Conservation (phyloP, 495 filamentous ascomycete genomes). For the Hyaloscypha bicolor region DNA sequence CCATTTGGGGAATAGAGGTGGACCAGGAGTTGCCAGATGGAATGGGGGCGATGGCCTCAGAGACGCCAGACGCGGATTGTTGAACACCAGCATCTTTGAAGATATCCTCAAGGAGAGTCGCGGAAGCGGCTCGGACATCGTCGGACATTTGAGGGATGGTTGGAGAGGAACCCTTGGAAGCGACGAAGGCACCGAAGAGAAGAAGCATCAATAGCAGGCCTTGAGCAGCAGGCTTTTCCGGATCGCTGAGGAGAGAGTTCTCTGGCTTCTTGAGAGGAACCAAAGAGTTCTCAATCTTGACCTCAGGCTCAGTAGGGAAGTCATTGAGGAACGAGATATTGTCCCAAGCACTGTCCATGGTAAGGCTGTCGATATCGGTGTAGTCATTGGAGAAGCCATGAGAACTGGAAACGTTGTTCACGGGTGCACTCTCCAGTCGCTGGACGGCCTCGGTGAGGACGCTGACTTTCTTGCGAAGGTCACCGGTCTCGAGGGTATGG, state of each 20-base stretch:
- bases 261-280: conserved; percentile 59
- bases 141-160: conserved; percentile 86
- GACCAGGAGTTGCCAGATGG: conserved; percentile 42
- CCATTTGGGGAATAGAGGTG: conserved; percentile 42
- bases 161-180: conserved; percentile 73
- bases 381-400: conserved; percentile 68
- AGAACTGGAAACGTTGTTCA: conserved; percentile 56
- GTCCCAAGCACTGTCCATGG: conserved; percentile 81
- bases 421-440: conserved; percentile 69
- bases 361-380: conserved; percentile 78
- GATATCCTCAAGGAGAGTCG: conserved; percentile 84
- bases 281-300: conserved; percentile 56
- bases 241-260: conserved; percentile 51
- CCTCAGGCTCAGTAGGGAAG: conserved; percentile 47
- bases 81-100: conserved; percentile 76
- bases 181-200: conserved; percentile 94
- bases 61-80: conserved; percentile 42
- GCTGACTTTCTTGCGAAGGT: conserved; percentile 94
- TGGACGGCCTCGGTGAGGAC: conserved; percentile 85
- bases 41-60: conserved; percentile 51
- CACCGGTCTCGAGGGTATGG: conserved; percentile 92
- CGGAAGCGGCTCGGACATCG: conserved; percentile 89
- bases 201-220: conserved; percentile 82
- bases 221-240: conserved; percentile 64
- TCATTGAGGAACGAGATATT: conserved; percentile 75